Evolutionary conservation across 192 early-diverging fungal species (phyloP).

Genomic region (Borealophlyctis nickersoniae): DNA sequence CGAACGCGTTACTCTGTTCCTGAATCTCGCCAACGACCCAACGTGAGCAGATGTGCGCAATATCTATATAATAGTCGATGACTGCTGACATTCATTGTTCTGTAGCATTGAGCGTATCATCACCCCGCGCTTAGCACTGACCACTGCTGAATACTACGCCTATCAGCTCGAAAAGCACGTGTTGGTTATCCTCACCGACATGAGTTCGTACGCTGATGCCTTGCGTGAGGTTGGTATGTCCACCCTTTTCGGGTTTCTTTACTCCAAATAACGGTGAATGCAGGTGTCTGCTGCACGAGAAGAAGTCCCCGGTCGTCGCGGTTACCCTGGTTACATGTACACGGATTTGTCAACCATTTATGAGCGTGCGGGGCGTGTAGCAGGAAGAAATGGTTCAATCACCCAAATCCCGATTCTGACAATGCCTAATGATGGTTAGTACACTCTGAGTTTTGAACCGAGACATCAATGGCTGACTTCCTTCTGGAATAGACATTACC

Average conservation of each 20-base stretch:
- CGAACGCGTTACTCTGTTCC: conserved; percentile 96
- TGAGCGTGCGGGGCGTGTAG: conserved; percentile 96
- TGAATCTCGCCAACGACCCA: conserved; percentile 99
- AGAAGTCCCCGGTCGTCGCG: conserved; percentile 98
- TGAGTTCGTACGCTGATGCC: conserved; percentile 99
- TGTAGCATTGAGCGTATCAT: conserved; percentile 96
- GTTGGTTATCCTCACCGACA: conserved; percentile 96
- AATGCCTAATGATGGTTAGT: conserved; percentile 96
- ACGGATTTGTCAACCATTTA: conserved; percentile 99
- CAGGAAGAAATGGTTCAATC: conserved; percentile 95
- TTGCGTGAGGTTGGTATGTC: conserved; percentile 78
- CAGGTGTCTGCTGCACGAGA: conserved; percentile 96
- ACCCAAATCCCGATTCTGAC: conserved; percentile 99
- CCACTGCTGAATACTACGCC: conserved; percentile 98
- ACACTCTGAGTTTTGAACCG: not conserved
- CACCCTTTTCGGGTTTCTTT: not conserved
- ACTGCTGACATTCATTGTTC: conserved; percentile 1
- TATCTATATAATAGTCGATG: not conserved
- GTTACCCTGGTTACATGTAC: conserved; percentile 99
- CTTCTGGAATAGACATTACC: conserved; percentile 75
- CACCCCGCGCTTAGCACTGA: conserved; percentile 95
- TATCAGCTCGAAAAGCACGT: conserved; percentile 99
- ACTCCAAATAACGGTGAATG: not conserved
- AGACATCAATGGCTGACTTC: too few species aligned
- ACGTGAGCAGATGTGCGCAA: conserved; percentile 53